Evolutionary conservation across 768 basidiomycete species (phyloP).

Genomic region (Pisolithus albus): DNA sequence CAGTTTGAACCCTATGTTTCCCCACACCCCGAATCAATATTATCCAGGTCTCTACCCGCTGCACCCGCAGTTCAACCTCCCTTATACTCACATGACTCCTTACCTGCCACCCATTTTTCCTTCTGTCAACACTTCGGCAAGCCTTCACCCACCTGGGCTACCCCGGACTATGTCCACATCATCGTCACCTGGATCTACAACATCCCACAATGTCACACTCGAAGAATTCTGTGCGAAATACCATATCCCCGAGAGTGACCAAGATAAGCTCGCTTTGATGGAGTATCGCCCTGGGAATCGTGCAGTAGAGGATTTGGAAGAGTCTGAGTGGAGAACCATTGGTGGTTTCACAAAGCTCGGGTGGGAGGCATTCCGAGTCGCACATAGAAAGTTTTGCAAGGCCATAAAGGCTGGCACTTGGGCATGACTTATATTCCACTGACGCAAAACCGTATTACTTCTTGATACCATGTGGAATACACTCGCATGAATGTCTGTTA

Average conservation of each 20-base stretch:
- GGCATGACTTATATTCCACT: background rate
- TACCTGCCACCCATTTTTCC: background rate
- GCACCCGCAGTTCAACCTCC: too few species aligned
- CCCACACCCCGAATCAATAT: too few species aligned
- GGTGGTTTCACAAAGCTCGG: background rate
- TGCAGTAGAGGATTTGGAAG: background rate
- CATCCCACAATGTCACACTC: background rate
- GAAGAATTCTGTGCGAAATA: background rate
- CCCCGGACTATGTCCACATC: background rate
- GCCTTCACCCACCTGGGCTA: background rate
- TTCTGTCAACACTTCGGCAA: background rate
- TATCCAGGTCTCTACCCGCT: too few species aligned
- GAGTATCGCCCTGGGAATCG: background rate
- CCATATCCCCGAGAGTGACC: background rate
- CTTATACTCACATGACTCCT: too few species aligned
- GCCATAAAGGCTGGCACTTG: conserved; percentile 1
- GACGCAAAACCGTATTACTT: background rate
- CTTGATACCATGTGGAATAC: background rate
- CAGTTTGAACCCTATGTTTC: too few species aligned
- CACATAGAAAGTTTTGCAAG: conserved; percentile 1
- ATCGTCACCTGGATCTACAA: background rate
- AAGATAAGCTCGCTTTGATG: background rate
- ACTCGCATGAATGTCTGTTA: too few species aligned
- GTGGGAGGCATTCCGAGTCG: background rate
- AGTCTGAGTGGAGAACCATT: background rate